Base-by-base conservation (phyloP, 2,329 filamentous ascomycete species). In the Ceratocystis alfenasii region DNA sequence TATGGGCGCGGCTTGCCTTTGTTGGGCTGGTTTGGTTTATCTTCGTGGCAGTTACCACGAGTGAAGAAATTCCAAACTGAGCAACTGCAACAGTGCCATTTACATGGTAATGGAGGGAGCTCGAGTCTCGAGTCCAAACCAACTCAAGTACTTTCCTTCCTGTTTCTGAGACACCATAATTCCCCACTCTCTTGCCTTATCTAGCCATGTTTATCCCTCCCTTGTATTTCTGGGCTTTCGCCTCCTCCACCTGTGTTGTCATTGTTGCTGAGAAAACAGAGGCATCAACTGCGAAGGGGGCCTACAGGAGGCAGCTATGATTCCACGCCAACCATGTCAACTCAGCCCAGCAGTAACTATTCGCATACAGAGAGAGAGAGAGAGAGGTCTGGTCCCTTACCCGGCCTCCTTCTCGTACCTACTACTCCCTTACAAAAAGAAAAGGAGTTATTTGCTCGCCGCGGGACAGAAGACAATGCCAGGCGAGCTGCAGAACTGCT, bases 21-120 rank as follows among this genome's bases (percentile, higher is more conserved):
- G 12, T 41, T 41, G 4, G 28, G 12, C 15, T 41, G 28, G 28
- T 5, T 28, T 28, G 10, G 12, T 41, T 41, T 15, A 12, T 4
- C 10, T 41, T 59, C 15, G 28, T 59, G 55, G 55, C 17, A 59
- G 28, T 36, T 59, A 15, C 55, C 17, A 33, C n/a, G 15, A n/a
- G 36, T 41, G 36, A 41, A 41, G 36, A 41, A 41, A 12, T 41
- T 41, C 55, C 55, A 10, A n/a, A n/a, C 28, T 57, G 28, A 12
- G 55, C 48, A 36, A 59, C 55, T 59, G 55, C 55, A 59, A 59
- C 55, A 33, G 28, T 33, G 28, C 5, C 55, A 59, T 59, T 41
- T 5, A 28, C 12, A 59, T n/a, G 55, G 55, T n/a, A 8, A 59
- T 36, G 10, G 20, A 59, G 17, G 55, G 55, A 59, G 55, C 55